These are phyloP conservation scores for Quambalaria eucalypti DNA, from an alignment of 1,284 basidiomycete genomes.

Conservation along the genomic window DNA sequence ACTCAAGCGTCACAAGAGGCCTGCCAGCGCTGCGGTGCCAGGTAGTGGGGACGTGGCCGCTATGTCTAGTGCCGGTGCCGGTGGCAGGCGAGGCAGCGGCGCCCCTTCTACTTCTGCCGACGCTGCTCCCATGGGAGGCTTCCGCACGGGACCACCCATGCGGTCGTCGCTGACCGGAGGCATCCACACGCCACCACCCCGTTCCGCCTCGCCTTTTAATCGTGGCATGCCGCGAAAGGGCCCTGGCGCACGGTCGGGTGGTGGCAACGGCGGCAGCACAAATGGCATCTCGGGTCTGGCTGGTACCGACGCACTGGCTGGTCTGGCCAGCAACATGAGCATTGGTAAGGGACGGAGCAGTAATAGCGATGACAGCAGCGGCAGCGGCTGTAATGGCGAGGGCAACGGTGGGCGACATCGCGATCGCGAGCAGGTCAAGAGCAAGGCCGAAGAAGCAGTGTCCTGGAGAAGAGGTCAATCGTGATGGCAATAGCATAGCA, in stretches of 20 bases:
- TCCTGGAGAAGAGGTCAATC: background rate
- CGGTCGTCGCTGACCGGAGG: background rate
- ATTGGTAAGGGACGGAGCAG: background rate
- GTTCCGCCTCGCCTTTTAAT: too few species aligned
- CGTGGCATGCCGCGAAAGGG: background rate
- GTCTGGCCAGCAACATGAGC: background rate
- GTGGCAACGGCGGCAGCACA: background rate
- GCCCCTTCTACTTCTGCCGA: background rate
- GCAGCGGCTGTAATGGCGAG: background rate
- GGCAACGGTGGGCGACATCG: background rate
- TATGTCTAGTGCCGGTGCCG: background rate
- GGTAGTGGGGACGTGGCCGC: too few species aligned
- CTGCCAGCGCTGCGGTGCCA: background rate
- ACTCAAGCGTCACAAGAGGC: slow-evolving; percentile 5
- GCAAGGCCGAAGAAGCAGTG: background rate
- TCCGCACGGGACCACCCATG: background rate
- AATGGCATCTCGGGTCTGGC: background rate
- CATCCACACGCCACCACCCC: background rate
- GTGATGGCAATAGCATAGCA: too few species aligned
- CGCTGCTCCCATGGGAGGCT: background rate
- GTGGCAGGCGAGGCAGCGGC: background rate
- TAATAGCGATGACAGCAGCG: background rate
- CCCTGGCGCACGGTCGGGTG: background rate
- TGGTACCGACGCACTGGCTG: background rate
- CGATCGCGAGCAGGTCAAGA: background rate